Conservation (phyloP, 2,329 filamentous ascomycete species). For the Aspergillus ustus region DNA sequence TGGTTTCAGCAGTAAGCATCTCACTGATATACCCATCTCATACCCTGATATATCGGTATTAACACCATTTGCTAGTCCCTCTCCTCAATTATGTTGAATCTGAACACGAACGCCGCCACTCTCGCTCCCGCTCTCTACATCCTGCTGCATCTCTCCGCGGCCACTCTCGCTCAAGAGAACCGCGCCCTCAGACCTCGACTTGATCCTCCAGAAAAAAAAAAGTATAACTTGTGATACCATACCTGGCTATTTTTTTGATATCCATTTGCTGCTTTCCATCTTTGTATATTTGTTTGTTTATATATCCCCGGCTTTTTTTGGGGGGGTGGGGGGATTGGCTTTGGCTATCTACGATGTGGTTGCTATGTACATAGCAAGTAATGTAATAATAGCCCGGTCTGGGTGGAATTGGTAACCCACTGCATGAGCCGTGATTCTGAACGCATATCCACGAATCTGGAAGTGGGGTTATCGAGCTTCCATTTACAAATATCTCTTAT, state of each 20-base stretch:
- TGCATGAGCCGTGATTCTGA: too few species aligned
- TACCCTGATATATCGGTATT: background rate
- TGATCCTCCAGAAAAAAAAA: background rate
- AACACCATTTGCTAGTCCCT: constrained; percentile 26
- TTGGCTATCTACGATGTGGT: background rate
- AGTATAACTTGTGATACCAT: background rate
- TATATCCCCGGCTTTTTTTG: constrained; percentile 1
- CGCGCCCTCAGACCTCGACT: constrained; percentile 23
- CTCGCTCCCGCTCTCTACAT: constrained; percentile 22
- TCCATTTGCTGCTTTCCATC: constrained; percentile 28
- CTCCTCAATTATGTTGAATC: constrained; percentile 21
- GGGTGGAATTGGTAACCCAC: background rate
- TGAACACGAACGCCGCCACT: constrained; percentile 19
- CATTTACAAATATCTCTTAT: too few species aligned
- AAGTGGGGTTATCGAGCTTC: too few species aligned
- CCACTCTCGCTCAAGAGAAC: constrained; percentile 17
- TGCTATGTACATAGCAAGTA: background rate
- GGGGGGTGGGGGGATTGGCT: too few species aligned
- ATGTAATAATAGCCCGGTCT: background rate
- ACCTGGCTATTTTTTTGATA: background rate
- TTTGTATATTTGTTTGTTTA: background rate
- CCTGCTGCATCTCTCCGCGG: constrained; percentile 19
- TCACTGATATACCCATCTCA: background rate
- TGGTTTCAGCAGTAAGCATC: constrained; percentile 52
- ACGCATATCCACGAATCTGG: too few species aligned